Evolutionary conservation across 768 basidiomycete genomes (phyloP).

Genomic region (Imleria badia): DNA sequence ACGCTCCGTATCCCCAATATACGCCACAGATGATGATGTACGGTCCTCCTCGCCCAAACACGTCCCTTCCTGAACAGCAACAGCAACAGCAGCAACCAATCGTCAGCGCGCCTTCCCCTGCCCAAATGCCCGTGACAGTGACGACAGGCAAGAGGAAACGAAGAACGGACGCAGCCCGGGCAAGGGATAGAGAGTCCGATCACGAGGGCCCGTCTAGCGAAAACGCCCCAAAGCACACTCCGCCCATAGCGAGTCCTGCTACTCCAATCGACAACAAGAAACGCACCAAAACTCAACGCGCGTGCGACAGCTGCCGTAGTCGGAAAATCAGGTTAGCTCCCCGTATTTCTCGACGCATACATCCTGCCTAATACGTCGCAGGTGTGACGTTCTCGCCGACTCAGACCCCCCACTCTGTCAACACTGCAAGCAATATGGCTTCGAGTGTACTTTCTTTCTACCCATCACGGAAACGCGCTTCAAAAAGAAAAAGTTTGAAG

Average conservation of each 20-base stretch:
- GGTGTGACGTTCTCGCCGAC: slow-evolving; percentile 85
- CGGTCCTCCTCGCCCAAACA: slow-evolving; percentile 40
- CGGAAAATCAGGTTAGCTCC: slow-evolving; percentile 75
- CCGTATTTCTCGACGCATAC: slow-evolving; percentile 4
- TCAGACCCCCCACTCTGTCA: slow-evolving; percentile 81
- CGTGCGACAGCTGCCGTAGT: slow-evolving; percentile 88
- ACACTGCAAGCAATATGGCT: slow-evolving; percentile 91
- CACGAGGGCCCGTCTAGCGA: slow-evolving; percentile 59
- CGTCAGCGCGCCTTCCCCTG: slow-evolving; percentile 34
- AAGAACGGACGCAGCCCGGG: slow-evolving; percentile 39
- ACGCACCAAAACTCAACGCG: slow-evolving; percentile 88
- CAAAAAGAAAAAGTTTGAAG: slow-evolving; percentile 91
- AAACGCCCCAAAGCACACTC: slow-evolving; percentile 33
- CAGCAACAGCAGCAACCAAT: slow-evolving; percentile 27
- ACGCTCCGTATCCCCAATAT: slow-evolving; percentile 59
- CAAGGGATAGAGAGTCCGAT: slow-evolving; percentile 57
- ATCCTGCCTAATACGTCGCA: slow-evolving; percentile 11
- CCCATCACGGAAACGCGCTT: slow-evolving; percentile 99
- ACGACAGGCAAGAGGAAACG: slow-evolving; percentile 62
- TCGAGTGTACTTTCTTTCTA: slow-evolving; percentile 96
- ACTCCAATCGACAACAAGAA: slow-evolving; percentile 67
- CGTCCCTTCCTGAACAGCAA: slow-evolving; percentile 35
- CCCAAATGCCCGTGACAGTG: slow-evolving; percentile 33
- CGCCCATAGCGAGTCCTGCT: slow-evolving; percentile 28
- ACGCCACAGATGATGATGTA: slow-evolving; percentile 70